These are phyloP conservation scores for Cladosporium sp. DNA, from an alignment of 2,329 filamentous ascomycete genomes.

Conservation along the genomic window DNA sequence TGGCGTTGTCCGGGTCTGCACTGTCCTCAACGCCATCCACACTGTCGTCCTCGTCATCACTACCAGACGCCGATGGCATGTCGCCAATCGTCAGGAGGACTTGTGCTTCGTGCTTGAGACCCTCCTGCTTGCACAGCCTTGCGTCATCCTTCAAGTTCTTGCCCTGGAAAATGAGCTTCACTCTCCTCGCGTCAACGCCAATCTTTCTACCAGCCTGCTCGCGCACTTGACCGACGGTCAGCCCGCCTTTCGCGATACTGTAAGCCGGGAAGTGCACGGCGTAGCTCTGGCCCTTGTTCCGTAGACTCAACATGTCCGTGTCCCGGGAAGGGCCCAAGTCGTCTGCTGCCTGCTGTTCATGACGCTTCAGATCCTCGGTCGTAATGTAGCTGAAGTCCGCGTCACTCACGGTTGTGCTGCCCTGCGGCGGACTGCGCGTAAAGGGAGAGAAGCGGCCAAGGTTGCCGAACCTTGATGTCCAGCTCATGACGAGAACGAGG, in stretches of 20 bases:
- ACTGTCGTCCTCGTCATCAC: slow-evolving; percentile 36
- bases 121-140: slow-evolving; percentile 52
- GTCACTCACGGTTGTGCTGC: slow-evolving; percentile 57
- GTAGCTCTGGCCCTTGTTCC: slow-evolving; percentile 60
- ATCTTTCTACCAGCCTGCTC: slow-evolving; percentile 63
- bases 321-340: slow-evolving; percentile 43
- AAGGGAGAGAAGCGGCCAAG: slow-evolving; percentile 46
- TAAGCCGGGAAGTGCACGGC: slow-evolving; percentile 68
- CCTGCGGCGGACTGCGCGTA: slow-evolving; percentile 35
- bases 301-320: slow-evolving; percentile 66
- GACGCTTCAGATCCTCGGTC: slow-evolving; percentile 56
- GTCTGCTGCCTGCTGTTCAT: slow-evolving; percentile 28
- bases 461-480: slow-evolving; percentile 42
- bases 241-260: slow-evolving; percentile 66
- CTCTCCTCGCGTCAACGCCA: slow-evolving; percentile 49
- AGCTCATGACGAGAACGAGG: slow-evolving; percentile 39
- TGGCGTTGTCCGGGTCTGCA: slow-evolving; percentile 30
- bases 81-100: slow-evolving; percentile 55
- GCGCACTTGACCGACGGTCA: slow-evolving; percentile 60
- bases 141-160: slow-evolving; percentile 60
- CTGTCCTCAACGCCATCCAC: slow-evolving; percentile 23
- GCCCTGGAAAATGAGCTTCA: slow-evolving; percentile 71
- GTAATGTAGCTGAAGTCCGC: slow-evolving; percentile 79
- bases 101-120: slow-evolving; percentile 54
- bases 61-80: slow-evolving; percentile 36